Evolutionary conservation across 495 filamentous ascomycete species (phyloP).

Genomic region (Penicillium paradoxum): DNA sequence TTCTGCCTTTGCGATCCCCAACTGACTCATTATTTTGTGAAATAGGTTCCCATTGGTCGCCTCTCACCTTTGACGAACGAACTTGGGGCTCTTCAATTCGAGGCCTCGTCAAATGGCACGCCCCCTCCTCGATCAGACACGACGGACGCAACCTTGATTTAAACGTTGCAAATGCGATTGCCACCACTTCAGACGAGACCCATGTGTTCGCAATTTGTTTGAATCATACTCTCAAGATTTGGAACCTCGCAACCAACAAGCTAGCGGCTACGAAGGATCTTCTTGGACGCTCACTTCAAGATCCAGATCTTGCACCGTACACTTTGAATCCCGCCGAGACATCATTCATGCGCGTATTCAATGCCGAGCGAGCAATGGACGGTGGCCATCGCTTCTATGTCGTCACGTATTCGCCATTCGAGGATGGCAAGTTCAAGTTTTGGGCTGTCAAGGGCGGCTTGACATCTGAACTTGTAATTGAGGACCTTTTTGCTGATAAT

Average conservation of each 20-base stretch:
- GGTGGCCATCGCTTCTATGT: conserved; percentile 64
- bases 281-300: conserved; percentile 49
- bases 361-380: conserved; percentile 46
- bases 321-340: conserved; percentile 71
- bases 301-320: conserved; percentile 56
- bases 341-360: conserved; percentile 68
- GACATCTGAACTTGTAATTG: conserved; percentile 56
- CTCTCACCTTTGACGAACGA: conserved; percentile 72
- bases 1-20: not conserved
- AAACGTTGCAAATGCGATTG: conserved; percentile 58
- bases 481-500: conserved; percentile 60
- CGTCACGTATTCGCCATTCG: conserved; percentile 80
- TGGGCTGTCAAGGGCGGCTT: conserved; percentile 70
- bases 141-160: conserved; percentile 62
- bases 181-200: conserved; percentile 57
- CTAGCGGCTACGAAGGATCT: conserved; percentile 70
- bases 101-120: conserved; percentile 65
- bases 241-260: conserved; percentile 73
- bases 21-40: not conserved
- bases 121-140: conserved; percentile 59
- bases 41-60: conserved; percentile 62
- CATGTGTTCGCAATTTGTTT: conserved; percentile 80
- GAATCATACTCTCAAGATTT: conserved; percentile 80
- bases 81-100: conserved; percentile 71
- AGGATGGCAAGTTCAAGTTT: conserved; percentile 90